Percentiles rank a stretch among this genome's conserved stretches.
Evolutionary conservation across 2,329 filamentous ascomycete species (phyloP).

Genomic region (Neonectria coccinea): DNA sequence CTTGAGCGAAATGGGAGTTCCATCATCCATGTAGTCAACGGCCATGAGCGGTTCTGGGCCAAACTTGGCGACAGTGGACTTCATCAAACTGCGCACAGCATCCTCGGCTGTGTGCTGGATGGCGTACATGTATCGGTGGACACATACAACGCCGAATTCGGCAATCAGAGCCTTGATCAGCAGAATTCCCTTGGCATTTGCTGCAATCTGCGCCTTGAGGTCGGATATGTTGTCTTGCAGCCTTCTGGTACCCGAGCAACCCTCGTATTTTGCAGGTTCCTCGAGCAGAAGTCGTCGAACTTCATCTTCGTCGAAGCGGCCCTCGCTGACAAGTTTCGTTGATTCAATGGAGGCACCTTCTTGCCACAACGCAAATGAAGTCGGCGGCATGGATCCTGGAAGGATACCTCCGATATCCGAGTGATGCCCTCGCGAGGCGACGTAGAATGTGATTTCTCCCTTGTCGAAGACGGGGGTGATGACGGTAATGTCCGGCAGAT

Average conservation of each 20-base stretch:
- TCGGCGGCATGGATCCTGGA: conserved; percentile 80
- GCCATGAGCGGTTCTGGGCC: conserved; percentile 78
- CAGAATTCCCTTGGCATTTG: conserved; percentile 86
- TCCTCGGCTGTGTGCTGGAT: conserved; percentile 86
- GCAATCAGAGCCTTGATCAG: conserved; percentile 79
- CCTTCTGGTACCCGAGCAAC: conserved; percentile 71
- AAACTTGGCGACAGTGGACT: conserved; percentile 76
- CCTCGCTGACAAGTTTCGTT: conserved; percentile 46
- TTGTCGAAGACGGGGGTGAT: conserved; percentile 48
- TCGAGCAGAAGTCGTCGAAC: conserved; percentile 68
- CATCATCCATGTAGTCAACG: conserved; percentile 88
- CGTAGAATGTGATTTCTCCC: conserved; percentile 50
- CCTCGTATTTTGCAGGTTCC: conserved; percentile 36
- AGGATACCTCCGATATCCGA: conserved; percentile 68
- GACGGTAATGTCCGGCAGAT: conserved; percentile 45
- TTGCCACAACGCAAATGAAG: conserved; percentile 70
- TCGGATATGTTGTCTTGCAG: conserved; percentile 87
- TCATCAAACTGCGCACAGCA: conserved; percentile 79
- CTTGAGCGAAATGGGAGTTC: conserved; percentile 79
- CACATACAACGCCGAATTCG: conserved; percentile 81
- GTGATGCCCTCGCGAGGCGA: conserved; percentile 49
- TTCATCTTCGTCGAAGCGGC: conserved; percentile 58
- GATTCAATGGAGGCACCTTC: conserved; percentile 68
- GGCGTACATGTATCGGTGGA: conserved; percentile 85
- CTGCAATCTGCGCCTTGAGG: conserved; percentile 86